A percentile compares a stretch with the other conserved stretches of the same genome.
Evolutionary conservation across 495 filamentous ascomycete species (phyloP).

Genomic region (Neurospora discreta): DNA sequence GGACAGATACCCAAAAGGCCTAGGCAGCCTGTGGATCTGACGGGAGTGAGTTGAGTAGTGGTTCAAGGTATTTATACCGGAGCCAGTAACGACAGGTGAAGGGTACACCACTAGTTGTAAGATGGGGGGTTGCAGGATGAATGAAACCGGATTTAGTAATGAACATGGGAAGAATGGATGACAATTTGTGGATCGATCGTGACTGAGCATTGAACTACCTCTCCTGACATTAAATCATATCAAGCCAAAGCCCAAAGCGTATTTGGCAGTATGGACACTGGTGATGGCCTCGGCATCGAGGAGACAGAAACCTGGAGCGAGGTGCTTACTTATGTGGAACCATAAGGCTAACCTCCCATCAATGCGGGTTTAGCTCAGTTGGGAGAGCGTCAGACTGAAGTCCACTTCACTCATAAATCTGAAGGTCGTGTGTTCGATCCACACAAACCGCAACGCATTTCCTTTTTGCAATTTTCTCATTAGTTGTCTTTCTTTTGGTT

Average conservation of each 20-base stretch:
- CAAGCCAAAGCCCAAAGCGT: neutral
- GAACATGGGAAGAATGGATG: neutral
- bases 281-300: neutral
- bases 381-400: neutral
- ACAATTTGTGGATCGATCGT: neutral
- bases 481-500: neutral
- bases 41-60: neutral
- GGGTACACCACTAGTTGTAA: neutral
- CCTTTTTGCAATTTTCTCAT: neutral
- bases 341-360: neutral
- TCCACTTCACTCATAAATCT: too few relatives aligned
- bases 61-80: neutral
- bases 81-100: neutral
- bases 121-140: neutral
- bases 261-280: neutral
- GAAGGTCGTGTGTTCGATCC: neutral
- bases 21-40: neutral
- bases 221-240: neutral
- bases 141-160: neutral
- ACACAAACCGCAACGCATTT: neutral
- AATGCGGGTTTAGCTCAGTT: neutral
- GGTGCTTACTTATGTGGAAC: neutral
- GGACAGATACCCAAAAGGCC: neutral
- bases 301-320: neutral
- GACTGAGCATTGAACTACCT: neutral